Evolutionary conservation across 257 asterid genomes (phyloP).

Genomic region (Solanum tarapatanum): DNA sequence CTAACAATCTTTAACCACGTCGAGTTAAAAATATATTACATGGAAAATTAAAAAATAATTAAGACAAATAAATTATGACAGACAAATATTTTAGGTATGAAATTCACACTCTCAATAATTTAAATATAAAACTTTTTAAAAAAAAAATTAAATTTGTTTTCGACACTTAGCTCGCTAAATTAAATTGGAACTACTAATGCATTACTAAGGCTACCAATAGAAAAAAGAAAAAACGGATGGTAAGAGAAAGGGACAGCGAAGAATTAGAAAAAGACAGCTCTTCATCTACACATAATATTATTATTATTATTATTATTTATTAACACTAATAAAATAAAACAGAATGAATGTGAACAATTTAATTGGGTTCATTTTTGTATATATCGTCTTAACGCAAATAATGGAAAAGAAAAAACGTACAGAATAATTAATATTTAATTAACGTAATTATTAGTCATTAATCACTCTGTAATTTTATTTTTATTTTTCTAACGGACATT

Average conservation of each 20-base stretch:
- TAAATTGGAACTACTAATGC: background rate
- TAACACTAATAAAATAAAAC: background rate
- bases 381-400: background rate
- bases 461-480: slow-evolving; percentile 24
- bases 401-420: background rate
- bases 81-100: too few relatives aligned
- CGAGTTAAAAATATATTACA: background rate
- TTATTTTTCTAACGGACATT: slow-evolving; percentile 27
- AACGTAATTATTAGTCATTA: slow-evolving; percentile 27
- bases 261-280: slow-evolving; percentile 46
- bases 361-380: background rate
- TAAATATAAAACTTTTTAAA: too few relatives aligned
- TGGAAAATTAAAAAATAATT: too few relatives aligned
- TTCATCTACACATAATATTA: slow-evolving; percentile 14
- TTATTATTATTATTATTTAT: background rate
- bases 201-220: background rate
- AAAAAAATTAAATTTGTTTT: too few relatives aligned
- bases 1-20: background rate
- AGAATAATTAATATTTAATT: slow-evolving; percentile 15
- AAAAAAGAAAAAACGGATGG: slow-evolving; percentile 26
- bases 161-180: background rate
- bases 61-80: background rate
- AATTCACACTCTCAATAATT: too few relatives aligned
- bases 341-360: background rate
- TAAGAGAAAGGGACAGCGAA: slow-evolving; percentile 66